Evolutionary conservation across 108 stramenopile species (phyloP).

Genomic region (Discostella stelligeroides): DNA sequence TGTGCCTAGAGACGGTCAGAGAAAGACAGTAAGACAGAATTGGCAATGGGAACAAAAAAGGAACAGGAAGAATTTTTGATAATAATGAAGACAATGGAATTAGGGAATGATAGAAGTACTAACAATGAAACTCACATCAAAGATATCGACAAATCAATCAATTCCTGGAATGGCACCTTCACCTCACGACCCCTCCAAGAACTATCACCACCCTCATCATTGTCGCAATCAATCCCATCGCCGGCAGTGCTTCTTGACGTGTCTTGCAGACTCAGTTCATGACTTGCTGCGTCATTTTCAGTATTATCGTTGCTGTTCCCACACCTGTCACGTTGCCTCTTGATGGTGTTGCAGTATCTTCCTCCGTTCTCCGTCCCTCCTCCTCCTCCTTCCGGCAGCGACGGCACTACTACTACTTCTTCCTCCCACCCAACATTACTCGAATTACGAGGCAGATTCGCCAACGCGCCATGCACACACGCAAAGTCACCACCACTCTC

Average conservation of each 20-base stretch:
- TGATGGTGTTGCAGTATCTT: background rate
- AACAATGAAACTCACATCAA: no score
- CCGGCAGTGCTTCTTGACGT: slow-evolving; percentile 33
- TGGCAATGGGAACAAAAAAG: no score
- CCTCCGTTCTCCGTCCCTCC: slow-evolving; percentile 5
- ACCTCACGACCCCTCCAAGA: no score
- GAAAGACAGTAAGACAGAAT: no score
- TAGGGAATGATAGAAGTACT: no score
- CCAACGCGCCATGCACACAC: slow-evolving; percentile 75
- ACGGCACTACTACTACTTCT: no score
- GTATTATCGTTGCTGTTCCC: no score
- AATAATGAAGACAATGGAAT: no score
- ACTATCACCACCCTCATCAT: slow-evolving; percentile 10
- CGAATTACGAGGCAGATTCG: slow-evolving; percentile 77
- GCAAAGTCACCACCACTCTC: slow-evolving; percentile 93
- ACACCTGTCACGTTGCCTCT: slow-evolving; percentile 63
- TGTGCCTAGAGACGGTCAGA: no score
- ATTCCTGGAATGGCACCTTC: slow-evolving; percentile 80
- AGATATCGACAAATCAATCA: slow-evolving; percentile 73
- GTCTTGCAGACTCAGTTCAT: slow-evolving; percentile 32
- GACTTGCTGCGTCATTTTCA: slow-evolving; percentile 50
- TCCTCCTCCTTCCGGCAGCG: slow-evolving; percentile 27
- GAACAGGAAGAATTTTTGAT: no score
- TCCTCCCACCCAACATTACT: slow-evolving; percentile 79
- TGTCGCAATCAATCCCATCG: slow-evolving; percentile 26